phyloP scores from a whole-genome alignment of 768 basidiomycete genomes.

The Amanita molliuscula region DNA sequence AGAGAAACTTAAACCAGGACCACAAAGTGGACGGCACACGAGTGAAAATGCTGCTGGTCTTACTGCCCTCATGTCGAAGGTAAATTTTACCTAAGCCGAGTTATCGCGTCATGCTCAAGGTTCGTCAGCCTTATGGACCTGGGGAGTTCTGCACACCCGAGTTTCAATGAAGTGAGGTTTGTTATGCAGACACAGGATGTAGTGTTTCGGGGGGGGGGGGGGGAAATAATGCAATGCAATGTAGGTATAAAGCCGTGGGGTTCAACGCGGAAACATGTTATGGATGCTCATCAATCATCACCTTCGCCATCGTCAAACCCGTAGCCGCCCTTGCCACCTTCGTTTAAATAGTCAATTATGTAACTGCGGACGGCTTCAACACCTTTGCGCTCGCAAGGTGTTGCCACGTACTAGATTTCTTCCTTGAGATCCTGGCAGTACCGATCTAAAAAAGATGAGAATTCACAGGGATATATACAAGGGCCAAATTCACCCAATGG shows the following conservation, averaged over 20 bases:
- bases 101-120: constrained; percentile 6
- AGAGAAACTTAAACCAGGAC: constrained; percentile 86
- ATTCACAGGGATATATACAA: background rate
- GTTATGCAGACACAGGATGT: constrained; percentile 8
- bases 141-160: constrained; percentile 84
- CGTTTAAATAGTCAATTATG: constrained; percentile 58
- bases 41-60: constrained; percentile 92
- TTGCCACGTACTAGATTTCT: constrained; percentile 59
- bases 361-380: constrained; percentile 32
- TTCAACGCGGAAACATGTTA: background rate
- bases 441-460: constrained; percentile 37
- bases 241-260: background rate
- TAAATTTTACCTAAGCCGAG: constrained; percentile 17
- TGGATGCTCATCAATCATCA: constrained; percentile 42
- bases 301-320: constrained; percentile 79
- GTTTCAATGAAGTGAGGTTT: constrained; percentile 47
- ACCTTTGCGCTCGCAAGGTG: constrained; percentile 6
- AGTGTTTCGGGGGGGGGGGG: background rate
- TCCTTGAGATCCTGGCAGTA: constrained; percentile 83
- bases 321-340: constrained; percentile 60
- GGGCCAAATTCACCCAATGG: constrained; percentile 48
- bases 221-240: background rate
- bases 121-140: constrained; percentile 78
- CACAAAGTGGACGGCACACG: constrained; percentile 77
- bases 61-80: constrained; percentile 71